Percentiles rank a stretch among this genome's conserved stretches.
Conservation (phyloP, 2,329 filamentous ascomycete species). For the Microdochium nivale region DNA sequence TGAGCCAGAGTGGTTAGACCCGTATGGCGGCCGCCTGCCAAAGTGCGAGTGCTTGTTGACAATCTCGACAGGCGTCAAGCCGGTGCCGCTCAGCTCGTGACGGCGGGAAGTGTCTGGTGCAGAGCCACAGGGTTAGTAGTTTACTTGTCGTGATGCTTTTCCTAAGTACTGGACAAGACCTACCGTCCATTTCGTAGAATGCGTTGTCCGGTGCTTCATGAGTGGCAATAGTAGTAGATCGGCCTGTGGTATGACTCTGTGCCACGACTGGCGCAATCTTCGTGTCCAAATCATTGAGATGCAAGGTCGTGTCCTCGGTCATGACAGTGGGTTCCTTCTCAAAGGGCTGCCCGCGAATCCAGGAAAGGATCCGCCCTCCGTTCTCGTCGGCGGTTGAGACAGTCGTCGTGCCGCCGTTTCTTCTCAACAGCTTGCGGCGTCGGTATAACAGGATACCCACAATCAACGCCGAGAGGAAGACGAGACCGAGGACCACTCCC, state of each 20-base stretch:
- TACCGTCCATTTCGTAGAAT: slow-evolving; percentile 40
- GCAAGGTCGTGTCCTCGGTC: slow-evolving; percentile 29
- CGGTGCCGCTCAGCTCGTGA: slow-evolving; percentile 36
- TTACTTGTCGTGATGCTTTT: not conserved
- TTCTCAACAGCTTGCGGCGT: slow-evolving; percentile 33
- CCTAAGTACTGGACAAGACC: slow-evolving; percentile 7
- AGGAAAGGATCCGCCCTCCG: slow-evolving; percentile 38
- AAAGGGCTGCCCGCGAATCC: slow-evolving; percentile 37
- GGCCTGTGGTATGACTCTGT: slow-evolving; percentile 2
- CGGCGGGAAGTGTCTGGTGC: slow-evolving; percentile 31
- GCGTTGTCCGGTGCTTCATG: slow-evolving; percentile 34
- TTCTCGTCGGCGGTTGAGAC: slow-evolving; percentile 33
- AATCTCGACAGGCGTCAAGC: slow-evolving; percentile 28
- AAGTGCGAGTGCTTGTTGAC: slow-evolving; percentile 25
- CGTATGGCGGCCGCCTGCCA: slow-evolving; percentile 4
- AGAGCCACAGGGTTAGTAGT: not conserved
- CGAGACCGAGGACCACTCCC: slow-evolving; percentile 50
- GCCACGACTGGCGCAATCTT: slow-evolving; percentile 11
- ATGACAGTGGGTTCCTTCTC: slow-evolving; percentile 37
- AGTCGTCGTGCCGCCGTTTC: slow-evolving; percentile 24
- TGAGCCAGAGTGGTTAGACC: not conserved
- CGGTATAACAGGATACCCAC: slow-evolving; percentile 45
- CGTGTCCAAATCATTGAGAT: slow-evolving; percentile 29
- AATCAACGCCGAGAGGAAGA: slow-evolving; percentile 42
- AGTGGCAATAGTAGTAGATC: slow-evolving; percentile 3